phyloP scores from a whole-genome alignment of 305 asterid species.

The Fraxinus sp. region DNA sequence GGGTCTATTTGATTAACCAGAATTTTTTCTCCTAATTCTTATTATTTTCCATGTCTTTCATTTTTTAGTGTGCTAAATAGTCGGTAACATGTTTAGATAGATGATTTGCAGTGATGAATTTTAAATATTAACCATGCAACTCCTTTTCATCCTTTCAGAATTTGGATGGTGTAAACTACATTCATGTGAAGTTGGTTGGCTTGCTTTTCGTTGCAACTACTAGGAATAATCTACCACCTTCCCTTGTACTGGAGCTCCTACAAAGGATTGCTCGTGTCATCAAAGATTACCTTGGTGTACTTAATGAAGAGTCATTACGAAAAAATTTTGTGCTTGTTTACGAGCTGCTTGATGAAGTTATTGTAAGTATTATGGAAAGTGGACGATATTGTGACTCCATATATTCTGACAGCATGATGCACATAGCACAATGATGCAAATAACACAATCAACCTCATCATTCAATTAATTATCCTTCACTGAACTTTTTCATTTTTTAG shows the following conservation, averaged over 20 bases:
- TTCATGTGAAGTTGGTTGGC: slow-evolving; percentile 95
- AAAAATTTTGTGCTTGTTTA: slow-evolving; percentile 87
- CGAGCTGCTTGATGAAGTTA: slow-evolving; percentile 72
- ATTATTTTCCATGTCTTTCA: slow-evolving; percentile 10
- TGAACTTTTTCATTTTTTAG: background rate
- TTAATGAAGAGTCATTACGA: slow-evolving; percentile 86
- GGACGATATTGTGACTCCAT: slow-evolving; percentile 9
- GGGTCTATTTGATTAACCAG: background rate
- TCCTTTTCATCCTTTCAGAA: slow-evolving; percentile 50
- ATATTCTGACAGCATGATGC: slow-evolving; percentile 11
- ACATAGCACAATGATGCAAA: background rate
- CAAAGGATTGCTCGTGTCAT: slow-evolving; percentile 67
- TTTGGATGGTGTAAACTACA: slow-evolving; percentile 94
- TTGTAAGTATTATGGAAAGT: slow-evolving; percentile 54
- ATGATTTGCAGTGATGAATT: background rate
- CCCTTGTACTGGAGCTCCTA: slow-evolving; percentile 90
- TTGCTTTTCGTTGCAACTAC: slow-evolving; percentile 74
- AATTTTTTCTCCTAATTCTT: slow-evolving; percentile 12
- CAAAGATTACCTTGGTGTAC: slow-evolving; percentile 96
- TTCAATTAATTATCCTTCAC: slow-evolving; percentile 10
- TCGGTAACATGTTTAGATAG: slow-evolving; percentile 2
- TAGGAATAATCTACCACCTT: slow-evolving; percentile 83
- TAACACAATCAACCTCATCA: background rate
- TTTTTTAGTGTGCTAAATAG: background rate
- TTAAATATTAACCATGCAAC: slow-evolving; percentile 28